Conservation (phyloP, 2,329 filamentous ascomycete genomes). For the Aspergillus felis region DNA sequence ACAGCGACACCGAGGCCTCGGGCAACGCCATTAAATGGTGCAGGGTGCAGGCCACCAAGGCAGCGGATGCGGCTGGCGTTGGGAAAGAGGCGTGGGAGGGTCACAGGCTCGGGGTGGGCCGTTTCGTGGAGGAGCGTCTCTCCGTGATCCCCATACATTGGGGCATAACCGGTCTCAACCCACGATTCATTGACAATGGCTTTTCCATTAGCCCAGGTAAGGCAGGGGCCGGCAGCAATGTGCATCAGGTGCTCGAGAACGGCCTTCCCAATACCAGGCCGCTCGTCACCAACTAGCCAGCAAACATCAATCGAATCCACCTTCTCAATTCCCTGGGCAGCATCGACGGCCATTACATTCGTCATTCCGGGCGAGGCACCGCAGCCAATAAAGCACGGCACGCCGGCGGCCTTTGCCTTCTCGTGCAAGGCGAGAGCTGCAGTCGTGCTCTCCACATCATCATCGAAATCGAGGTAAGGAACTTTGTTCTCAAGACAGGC, state of each 20-base stretch:
- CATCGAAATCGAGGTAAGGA: constrained; percentile 10
- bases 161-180: too few relatives aligned
- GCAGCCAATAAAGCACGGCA: constrained; percentile 7
- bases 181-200: background rate
- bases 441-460: constrained; percentile 7
- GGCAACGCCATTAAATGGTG: too few relatives aligned
- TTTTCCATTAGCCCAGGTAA: constrained; percentile 11
- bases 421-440: constrained; percentile 1
- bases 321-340: constrained; percentile 8
- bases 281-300: constrained; percentile 4
- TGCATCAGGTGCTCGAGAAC: constrained; percentile 16
- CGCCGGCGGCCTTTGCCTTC: background rate
- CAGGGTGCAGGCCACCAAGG: too few relatives aligned
- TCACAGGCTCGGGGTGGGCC: constrained; percentile 9
- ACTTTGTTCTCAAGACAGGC: constrained; percentile 4
- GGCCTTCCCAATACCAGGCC: constrained; percentile 7
- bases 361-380: constrained; percentile 8
- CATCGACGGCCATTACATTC: constrained; percentile 7
- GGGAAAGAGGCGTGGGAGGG: constrained; percentile 8
- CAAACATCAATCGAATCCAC: constrained; percentile 12
- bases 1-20: too few relatives aligned
- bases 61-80: too few relatives aligned
- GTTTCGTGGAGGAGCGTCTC: too few relatives aligned
- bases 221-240: constrained; percentile 13
- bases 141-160: background rate